Evolutionary conservation across 495 filamentous ascomycete genomes (phyloP), one percentile per base, ranked within the genome.

Genomic region (Trypethelium eluteriae): DNA sequence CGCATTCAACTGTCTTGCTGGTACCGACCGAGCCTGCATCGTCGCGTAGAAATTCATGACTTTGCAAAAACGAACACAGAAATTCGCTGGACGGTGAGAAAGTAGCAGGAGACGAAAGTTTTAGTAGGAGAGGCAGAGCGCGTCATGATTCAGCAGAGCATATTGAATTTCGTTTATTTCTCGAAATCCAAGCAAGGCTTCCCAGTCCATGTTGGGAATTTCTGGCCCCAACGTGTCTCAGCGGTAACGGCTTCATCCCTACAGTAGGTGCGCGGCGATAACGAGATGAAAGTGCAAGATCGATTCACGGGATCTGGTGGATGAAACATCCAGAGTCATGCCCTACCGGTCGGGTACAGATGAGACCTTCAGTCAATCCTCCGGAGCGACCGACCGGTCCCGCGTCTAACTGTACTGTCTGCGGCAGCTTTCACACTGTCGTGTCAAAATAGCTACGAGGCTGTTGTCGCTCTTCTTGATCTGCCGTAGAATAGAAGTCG

Each of bases 201-300:
- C 32, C 53, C 53, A 59, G 32, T 59, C 32, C 25, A 59, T 36
- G 53, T 36, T 59, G 53, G 36, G 32, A 59, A 34, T 35, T 59
- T 36, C 16, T 53, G 18, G 53, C n/a, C 53, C 53, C 53, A 59
- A 59, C 53, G 36, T 32, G 53, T 59, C 53, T 59, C 53, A 59
- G 53, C 5, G 5, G 7, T 35, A 59, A 14, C 32, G 32, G 32
- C 53, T n/a, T 34, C 5, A 59, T 59, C 53, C 53, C 53, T 59
- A 59, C 53, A 59, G 53, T 18, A 7, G 53, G 4, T 59, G 53
- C 53, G 53, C 18, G n/a, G 53, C 32, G 25, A 36, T 59, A 4
- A 25, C 1, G 25, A 25, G 53, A 14, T 59, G 5, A 59, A 59
- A 14, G 41, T 44, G 53, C 32, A 4, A 59, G 53, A 59, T 59